Conservation (phyloP, 2,329 filamentous ascomycete species). For the Sporothrix humicola region DNA sequence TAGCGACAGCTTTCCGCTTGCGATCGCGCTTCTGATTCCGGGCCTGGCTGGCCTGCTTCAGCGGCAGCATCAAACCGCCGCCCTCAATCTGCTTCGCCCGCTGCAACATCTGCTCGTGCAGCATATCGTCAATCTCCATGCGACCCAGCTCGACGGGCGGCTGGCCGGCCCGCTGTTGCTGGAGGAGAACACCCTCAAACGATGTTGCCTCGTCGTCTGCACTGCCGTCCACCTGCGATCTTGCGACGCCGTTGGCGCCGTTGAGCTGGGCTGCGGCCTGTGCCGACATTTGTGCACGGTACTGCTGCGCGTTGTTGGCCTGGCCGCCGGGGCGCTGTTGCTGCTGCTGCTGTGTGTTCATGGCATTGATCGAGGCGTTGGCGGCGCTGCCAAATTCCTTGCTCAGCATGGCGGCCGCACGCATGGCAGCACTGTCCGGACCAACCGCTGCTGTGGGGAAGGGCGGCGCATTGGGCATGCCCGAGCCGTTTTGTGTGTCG, state of each 20-base stretch:
- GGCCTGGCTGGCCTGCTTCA: constrained; percentile 57
- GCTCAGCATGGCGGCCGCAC: constrained; percentile 63
- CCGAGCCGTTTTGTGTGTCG: constrained; percentile 17
- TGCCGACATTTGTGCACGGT: constrained; percentile 46
- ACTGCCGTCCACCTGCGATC: constrained; percentile 77
- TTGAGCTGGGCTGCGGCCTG: constrained; percentile 49
- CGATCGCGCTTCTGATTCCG: constrained; percentile 38
- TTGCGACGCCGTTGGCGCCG: constrained; percentile 49
- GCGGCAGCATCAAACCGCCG: constrained; percentile 75
- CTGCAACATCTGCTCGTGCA: constrained; percentile 70
- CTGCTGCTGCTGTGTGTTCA: constrained; percentile 44
- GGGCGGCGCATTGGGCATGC: constrained; percentile 43
- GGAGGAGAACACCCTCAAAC: constrained; percentile 65
- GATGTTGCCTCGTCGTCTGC: constrained; percentile 69
- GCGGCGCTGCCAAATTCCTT: constrained; percentile 67
- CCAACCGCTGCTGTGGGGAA: constrained; percentile 42
- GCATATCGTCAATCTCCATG: constrained; percentile 69
- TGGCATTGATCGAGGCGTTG: constrained; percentile 69
- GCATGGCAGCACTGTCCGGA: constrained; percentile 54
- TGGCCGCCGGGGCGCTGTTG: constrained; percentile 34
- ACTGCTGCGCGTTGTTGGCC: constrained; percentile 42
- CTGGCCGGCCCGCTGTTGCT: constrained; percentile 59
- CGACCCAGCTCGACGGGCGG: constrained; percentile 61
- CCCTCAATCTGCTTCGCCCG: constrained; percentile 73
- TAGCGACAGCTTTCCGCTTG: constrained; percentile 32